Conservation (phyloP, 441 rosid species). For the Euphorbia celastroides region DNA sequence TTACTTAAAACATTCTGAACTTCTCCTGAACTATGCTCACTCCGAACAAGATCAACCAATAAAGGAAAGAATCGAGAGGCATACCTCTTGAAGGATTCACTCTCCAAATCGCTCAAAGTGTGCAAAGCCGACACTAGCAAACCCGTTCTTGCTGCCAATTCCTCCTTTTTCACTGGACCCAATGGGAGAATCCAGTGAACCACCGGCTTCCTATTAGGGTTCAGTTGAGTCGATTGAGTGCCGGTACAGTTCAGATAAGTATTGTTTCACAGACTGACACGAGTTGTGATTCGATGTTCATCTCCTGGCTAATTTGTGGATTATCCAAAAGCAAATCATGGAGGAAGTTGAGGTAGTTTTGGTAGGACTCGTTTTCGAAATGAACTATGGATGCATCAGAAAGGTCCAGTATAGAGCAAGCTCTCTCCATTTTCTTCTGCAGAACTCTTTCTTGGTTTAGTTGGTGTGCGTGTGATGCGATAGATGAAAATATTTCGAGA, state of each 20-base stretch:
- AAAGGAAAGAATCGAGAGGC: slow-evolving; percentile 54
- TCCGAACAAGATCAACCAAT: slow-evolving; percentile 75
- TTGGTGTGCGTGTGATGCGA: slow-evolving; percentile 68
- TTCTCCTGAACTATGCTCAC: slow-evolving; percentile 85
- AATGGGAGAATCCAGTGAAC: slow-evolving; percentile 65
- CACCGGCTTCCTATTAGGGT: slow-evolving; percentile 26
- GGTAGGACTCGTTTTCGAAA: slow-evolving; percentile 84
- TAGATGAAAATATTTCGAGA: slow-evolving; percentile 49
- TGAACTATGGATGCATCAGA: slow-evolving; percentile 80
- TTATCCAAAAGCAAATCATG: slow-evolving; percentile 40
- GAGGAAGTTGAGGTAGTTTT: slow-evolving; percentile 61
- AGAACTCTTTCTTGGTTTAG: slow-evolving; percentile 48
- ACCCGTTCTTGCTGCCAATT: slow-evolving; percentile 68
- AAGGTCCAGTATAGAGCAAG: slow-evolving; percentile 65
- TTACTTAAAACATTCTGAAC: slow-evolving; percentile 61
- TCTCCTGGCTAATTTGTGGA: slow-evolving; percentile 40
- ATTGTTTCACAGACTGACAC: slow-evolving; percentile 54
- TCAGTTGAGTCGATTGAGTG: slow-evolving; percentile 14
- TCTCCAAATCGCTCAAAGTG: slow-evolving; percentile 44
- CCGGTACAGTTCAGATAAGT: slow-evolving; percentile 59
- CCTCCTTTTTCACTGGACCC: slow-evolving; percentile 73
- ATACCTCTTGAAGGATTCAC: slow-evolving; percentile 51
- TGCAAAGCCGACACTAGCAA: slow-evolving; percentile 60
- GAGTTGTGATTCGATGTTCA: slow-evolving; percentile 51
- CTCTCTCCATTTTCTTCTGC: slow-evolving; percentile 69